phyloP scores from a whole-genome alignment of 495 filamentous ascomycete genomes.

The Elaphomyces granulatus region DNA sequence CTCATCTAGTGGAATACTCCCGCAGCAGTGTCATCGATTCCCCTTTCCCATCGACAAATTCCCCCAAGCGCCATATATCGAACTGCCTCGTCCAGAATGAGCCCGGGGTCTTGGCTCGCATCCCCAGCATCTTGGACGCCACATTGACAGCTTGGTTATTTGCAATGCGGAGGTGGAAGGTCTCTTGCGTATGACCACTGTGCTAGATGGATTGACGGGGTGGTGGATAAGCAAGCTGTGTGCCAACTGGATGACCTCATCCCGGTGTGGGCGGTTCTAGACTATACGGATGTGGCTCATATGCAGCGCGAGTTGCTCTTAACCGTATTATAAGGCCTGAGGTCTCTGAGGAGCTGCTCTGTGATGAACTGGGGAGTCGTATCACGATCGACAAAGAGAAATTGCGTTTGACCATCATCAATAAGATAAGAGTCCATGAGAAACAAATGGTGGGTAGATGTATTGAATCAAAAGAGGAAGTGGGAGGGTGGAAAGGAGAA shows the following conservation, averaged over 20 bases:
- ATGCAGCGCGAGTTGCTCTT: conserved; percentile 91
- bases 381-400: conserved; percentile 90
- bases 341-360: conserved; percentile 91
- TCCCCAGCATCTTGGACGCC: conserved; percentile 91
- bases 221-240: conserved; percentile 92
- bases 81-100: conserved; percentile 99
- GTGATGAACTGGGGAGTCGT: conserved; percentile 88
- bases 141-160: conserved; percentile 95
- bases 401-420: conserved; percentile 93
- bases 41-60: conserved; percentile 63
- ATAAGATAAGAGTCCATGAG: conserved; percentile 91
- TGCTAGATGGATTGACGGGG: conserved; percentile 88
- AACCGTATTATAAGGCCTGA: conserved; percentile 89
- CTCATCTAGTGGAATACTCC: conserved; percentile 76
- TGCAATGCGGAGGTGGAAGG: conserved; percentile 98
- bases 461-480: conserved; percentile 88
- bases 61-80: conserved; percentile 85
- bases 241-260: conserved; percentile 93
- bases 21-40: conserved; percentile 90
- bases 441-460: conserved; percentile 78
- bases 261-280: conserved; percentile 94
- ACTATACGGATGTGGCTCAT: conserved; percentile 81
- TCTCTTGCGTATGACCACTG: conserved; percentile 95
- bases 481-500: conserved; percentile 83
- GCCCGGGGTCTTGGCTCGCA: conserved; percentile 88